Conservation (phyloP, 2,329 filamentous ascomycete species). For the Neodidymelliopsis sp. region DNA sequence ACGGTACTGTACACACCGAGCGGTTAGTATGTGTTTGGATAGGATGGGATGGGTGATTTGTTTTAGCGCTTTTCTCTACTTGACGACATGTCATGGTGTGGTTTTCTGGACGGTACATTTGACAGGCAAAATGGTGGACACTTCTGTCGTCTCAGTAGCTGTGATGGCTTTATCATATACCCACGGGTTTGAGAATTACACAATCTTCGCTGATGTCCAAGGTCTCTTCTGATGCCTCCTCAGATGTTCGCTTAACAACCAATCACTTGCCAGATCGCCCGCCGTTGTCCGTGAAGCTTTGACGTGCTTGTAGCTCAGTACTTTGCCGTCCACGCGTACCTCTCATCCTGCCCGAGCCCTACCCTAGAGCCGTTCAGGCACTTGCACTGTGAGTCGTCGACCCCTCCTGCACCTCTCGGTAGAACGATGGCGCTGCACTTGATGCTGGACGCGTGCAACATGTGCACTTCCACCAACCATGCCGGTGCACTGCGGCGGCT, state of each 20-base stretch:
- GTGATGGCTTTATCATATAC: not conserved
- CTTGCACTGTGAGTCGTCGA: slow-evolving; percentile 13
- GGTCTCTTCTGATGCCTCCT: not conserved
- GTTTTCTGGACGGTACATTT: not conserved
- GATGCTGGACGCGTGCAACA: not conserved
- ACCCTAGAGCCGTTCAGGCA: slow-evolving; percentile 13
- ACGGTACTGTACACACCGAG: slow-evolving; percentile 34
- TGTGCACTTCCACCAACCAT: not conserved
- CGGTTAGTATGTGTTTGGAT: slow-evolving; percentile 1
- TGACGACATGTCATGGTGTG: not conserved
- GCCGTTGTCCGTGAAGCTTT: not conserved
- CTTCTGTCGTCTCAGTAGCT: too few species aligned
- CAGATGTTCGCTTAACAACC: slow-evolving; percentile 3
- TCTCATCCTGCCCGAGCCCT: slow-evolving; percentile 18
- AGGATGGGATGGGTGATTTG: not conserved
- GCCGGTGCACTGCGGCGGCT: not conserved
- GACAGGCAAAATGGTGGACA: not conserved
- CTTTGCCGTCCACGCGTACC: slow-evolving; percentile 18
- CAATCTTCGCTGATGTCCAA: not conserved
- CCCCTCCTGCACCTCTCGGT: not conserved
- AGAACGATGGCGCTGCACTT: not conserved
- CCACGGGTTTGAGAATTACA: not conserved
- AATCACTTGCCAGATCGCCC: slow-evolving; percentile 1
- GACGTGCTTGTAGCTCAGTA: slow-evolving; percentile 15
- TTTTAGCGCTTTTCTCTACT: not conserved